phyloP scores from a whole-genome alignment of 345 rosid genomes.

The Clausena lansium region DNA sequence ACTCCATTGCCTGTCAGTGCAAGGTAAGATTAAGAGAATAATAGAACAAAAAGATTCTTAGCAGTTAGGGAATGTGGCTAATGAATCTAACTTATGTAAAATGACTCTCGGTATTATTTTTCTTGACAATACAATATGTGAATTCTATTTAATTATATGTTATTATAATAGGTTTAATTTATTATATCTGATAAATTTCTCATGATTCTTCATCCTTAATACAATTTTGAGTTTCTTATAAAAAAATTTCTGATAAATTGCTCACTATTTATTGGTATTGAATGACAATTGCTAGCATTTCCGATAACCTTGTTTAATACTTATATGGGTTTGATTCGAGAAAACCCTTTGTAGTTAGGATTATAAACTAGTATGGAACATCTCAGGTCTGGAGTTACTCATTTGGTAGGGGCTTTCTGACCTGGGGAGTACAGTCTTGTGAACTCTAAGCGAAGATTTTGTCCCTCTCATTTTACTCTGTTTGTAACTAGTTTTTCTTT shows the following conservation, averaged over 20 bases:
- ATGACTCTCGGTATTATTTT: neutral
- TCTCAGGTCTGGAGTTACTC: neutral
- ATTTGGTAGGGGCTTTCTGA: neutral
- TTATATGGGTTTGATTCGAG: neutral
- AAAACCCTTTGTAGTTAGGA: neutral
- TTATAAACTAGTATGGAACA: neutral
- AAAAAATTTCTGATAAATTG: neutral
- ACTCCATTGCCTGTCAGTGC: constrained; percentile 40
- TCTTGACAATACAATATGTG: neutral
- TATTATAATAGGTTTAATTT: neutral
- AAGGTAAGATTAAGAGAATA: constrained; percentile 43
- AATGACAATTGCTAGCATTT: neutral
- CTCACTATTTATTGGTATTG: neutral
- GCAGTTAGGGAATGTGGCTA: neutral
- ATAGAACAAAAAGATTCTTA: neutral
- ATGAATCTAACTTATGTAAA: neutral
- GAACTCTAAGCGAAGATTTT: neutral
- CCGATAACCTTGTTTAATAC: neutral
- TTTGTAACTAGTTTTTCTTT: neutral
- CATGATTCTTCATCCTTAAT: no score
- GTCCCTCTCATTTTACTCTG: neutral
- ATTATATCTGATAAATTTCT: no score
- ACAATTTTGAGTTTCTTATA: no score
- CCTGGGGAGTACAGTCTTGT: neutral
- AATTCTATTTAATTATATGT: neutral